Evolutionary conservation across 192 early-diverging fungal species (phyloP), one percentile per base, ranked within the genome.

Genomic region (Diversispora epigaea): DNA sequence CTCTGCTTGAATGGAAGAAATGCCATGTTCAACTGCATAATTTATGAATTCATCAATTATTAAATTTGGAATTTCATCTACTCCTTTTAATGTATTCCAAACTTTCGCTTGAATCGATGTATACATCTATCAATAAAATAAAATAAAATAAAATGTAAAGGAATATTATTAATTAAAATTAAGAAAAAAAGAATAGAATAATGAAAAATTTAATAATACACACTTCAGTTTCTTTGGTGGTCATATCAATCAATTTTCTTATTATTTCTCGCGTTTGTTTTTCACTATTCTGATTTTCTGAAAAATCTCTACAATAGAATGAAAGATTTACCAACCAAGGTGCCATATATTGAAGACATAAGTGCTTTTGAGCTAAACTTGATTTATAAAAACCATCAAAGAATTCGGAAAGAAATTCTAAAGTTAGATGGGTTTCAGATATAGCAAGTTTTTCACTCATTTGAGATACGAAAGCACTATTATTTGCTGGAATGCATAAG

Each of bases 401-500:
- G 61, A 88, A 89, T 84, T 98, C 96, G 11, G 84, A 86, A 57
- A 99, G 77, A 81, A 99, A 92, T 80, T 96, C 95, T 6, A 96
- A 76, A 5, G 97, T 96, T 74, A 99, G 86, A 50, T 90, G 84
- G 0, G 88, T 90, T 55, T 93, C 90, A 0, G 88, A 86, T 52
- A 79, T 65, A 43, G 95, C 94, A 43, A 99, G 81, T 12, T 88
- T 86, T 73, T 89, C 89, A 79, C 95, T 95, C 71, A 99, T 90
- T 4, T 84, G 78, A 72, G 88, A 79, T 55, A 96, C 89, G 78
- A 96, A 98, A 14, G 89, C 79, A 15, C 90, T 86, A 78, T 90
- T 95, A 77, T 96, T 97, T 39, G 89, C 88, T 40, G 97, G 97
- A 62, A 98, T 87, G 70, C 94, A 96, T 15, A 95, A 79, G 71